Evolutionary conservation across 192 early-diverging fungal species (phyloP), one percentile per base, ranked within the genome.

Genomic region (Backusella mclennaniae): DNA sequence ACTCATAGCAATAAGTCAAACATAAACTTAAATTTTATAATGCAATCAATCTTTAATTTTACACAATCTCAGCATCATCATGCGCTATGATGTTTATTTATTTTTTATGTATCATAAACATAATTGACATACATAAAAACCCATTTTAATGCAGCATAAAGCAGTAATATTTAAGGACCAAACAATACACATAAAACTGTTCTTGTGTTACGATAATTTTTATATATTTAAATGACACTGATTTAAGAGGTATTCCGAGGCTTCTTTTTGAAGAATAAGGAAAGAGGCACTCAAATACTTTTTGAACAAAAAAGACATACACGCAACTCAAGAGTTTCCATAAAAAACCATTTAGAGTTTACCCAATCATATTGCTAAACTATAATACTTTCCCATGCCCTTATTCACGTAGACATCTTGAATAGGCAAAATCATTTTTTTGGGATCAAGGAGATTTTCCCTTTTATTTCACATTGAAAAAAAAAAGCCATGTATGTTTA

Each of bases 391-490:
- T 63, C 56, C 56, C 56, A 63, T 63, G 26, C 26, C 23, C 11
- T 63, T 19, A 6, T 23, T 2, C 2, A 63, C 23, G 2, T 63
- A 63, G 29, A 63, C 9, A 23, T 12, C 56, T 63, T 63, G 56
- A 63, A 63, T 63, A 63, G 56, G 56, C 23, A 63, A 63, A 63
- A 63, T 26, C 21, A 11, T 11, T 29, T 49, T 49, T 63, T 63
- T 63, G 26, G 56, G 26, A 29, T 63, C 21, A 63, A 63, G 56
- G 56, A 12, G 56, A 63, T 63, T 63, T 63, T 63, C 56, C 56
- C 56, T 63, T 63, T 63, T 63, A 63, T 63, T 63, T 63, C 56
- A 14, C 26, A 29, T 63, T 29, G 56, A 63, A 63, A 63, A 53
- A 53, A 53, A 63, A 63, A 29, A 11, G 6, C 53, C 53, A n/a